Evolutionary conservation across 2,329 filamentous ascomycete genomes (phyloP).

Genomic region (Fusarium sp.): DNA sequence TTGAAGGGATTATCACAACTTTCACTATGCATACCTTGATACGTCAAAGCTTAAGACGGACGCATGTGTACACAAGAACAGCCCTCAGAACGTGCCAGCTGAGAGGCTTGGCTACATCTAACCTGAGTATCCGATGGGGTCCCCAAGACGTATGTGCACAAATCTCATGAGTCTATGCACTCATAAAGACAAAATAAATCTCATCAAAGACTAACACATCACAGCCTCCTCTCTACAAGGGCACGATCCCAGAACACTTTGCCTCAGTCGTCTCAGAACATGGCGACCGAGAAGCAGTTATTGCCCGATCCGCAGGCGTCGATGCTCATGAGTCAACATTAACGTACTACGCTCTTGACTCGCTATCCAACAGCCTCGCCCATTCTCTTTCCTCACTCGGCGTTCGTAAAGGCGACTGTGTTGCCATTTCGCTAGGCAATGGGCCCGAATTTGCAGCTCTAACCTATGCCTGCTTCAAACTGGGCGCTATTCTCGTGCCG

Average conservation of each 20-base stretch:
- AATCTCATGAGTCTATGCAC: no score
- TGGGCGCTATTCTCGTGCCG: conserved; percentile 94
- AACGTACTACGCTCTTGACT: conserved; percentile 81
- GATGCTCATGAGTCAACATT: conserved; percentile 71
- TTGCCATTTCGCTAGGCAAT: conserved; percentile 90
- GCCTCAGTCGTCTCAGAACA: conserved; percentile 70
- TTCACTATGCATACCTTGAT: conserved; percentile 35
- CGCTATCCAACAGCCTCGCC: conserved; percentile 80
- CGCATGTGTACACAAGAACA: conserved; percentile 17
- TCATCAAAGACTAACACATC: conserved; percentile 9
- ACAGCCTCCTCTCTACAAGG: conserved; percentile 74
- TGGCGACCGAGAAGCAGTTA: conserved; percentile 73
- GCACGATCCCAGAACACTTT: conserved; percentile 81
- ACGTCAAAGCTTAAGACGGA: conserved; percentile 29
- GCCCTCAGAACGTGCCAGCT: conserved; percentile 11
- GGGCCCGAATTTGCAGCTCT: conserved; percentile 84
- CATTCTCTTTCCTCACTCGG: conserved; percentile 76
- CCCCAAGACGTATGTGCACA: conserved; percentile 48
- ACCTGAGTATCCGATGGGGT: conserved; percentile 49
- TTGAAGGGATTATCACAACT: not conserved
- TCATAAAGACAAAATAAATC: not conserved
- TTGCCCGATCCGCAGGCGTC: conserved; percentile 60
- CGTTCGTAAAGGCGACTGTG: conserved; percentile 83
- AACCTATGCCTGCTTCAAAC: conserved; percentile 91
- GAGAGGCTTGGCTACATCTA: conserved; percentile 39